These are phyloP conservation scores for Alternaria solani DNA, from an alignment of 2,329 filamentous ascomycete species.

Conservation along the genomic window DNA sequence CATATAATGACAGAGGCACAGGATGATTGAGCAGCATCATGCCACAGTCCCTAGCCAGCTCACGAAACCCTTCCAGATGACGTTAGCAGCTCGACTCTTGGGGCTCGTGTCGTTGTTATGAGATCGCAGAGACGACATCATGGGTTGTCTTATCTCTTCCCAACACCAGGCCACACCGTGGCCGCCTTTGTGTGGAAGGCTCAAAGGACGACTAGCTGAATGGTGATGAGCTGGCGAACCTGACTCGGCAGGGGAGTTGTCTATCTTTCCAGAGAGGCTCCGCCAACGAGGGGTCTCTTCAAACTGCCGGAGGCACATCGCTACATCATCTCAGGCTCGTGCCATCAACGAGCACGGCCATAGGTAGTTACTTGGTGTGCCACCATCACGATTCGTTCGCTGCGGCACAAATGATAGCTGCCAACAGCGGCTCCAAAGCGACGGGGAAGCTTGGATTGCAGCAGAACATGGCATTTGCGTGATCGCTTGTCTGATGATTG, in stretches of 20 bases:
- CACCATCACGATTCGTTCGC: slow-evolving; percentile 25
- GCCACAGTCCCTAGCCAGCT: not conserved
- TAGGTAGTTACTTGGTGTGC: slow-evolving; percentile 19
- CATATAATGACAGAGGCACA: slow-evolving; percentile 17
- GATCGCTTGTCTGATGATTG: not conserved
- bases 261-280: slow-evolving; percentile 8
- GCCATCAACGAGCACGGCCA: slow-evolving; percentile 18
- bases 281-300: slow-evolving; percentile 12
- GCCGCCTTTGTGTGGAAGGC: slow-evolving; percentile 22
- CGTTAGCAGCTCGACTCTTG: not conserved
- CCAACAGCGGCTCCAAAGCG: slow-evolving; percentile 22
- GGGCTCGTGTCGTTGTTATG: not conserved
- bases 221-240: slow-evolving; percentile 32
- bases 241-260: slow-evolving; percentile 12
- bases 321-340: slow-evolving; percentile 20
- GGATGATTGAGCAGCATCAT: slow-evolving; percentile 11
- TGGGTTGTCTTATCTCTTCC: slow-evolving; percentile 9
- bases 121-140: slow-evolving; percentile 1
- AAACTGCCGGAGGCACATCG: slow-evolving; percentile 16
- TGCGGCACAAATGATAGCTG: slow-evolving; percentile 30
- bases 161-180: slow-evolving; percentile 20
- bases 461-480: slow-evolving; percentile 6
- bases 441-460: slow-evolving; percentile 7
- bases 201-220: slow-evolving; percentile 10
- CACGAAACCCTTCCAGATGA: not conserved